Conservation (phyloP, 1,139 yeast species). For the Suhomyces anneliseae region DNA sequence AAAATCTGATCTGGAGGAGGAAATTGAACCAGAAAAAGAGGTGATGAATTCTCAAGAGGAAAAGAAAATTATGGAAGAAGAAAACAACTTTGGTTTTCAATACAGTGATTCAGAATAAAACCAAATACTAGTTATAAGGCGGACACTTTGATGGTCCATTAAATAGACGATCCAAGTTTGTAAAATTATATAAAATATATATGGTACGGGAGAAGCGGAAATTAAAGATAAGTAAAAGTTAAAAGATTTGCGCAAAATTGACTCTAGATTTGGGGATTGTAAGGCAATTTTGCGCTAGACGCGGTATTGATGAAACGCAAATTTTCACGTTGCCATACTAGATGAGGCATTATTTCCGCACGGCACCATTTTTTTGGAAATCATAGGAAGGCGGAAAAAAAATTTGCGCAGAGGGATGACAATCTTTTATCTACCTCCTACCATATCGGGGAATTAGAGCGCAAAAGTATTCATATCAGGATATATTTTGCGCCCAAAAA, state of each 20-base stretch:
- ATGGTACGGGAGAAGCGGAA: no score
- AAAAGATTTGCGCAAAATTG: background rate
- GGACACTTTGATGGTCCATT: background rate
- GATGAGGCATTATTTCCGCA: background rate
- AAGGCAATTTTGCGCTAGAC: background rate
- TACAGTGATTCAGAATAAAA: conserved; percentile 30
- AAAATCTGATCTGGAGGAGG: background rate
- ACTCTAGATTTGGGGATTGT: background rate
- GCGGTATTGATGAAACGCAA: background rate
- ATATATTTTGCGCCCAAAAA: conserved; percentile 1
- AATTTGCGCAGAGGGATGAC: background rate
- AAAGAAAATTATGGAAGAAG: conserved; percentile 14
- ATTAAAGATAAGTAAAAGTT: no score
- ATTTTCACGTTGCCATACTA: no score
- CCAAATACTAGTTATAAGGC: no score
- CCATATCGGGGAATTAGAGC: background rate
- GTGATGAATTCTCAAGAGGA: conserved; percentile 11
- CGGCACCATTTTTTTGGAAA: background rate
- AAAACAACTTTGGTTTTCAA: conserved; percentile 33
- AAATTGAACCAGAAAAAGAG: conserved; percentile 1
- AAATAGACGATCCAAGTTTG: background rate
- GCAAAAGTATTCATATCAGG: background rate
- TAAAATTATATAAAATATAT: no score
- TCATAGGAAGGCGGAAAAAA: background rate
- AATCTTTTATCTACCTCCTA: background rate